phyloP scores from a whole-genome alignment of 2,329 filamentous ascomycete genomes.

The Calonectria pauciramosa region DNA sequence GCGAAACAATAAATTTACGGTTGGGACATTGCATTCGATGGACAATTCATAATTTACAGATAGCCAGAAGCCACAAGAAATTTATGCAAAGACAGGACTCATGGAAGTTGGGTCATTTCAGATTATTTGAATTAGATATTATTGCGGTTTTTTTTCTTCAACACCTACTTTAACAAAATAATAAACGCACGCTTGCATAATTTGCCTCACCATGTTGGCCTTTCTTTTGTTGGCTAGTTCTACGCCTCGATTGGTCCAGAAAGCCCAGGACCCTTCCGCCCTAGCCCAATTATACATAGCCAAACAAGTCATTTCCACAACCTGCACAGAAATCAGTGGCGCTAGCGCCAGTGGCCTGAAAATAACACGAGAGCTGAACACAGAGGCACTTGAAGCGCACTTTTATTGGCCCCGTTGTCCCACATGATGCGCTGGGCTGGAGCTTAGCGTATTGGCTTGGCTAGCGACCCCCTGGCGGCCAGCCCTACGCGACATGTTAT shows the following conservation, averaged over 20 bases:
- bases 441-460: not conserved
- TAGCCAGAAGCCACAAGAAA: too few relatives aligned
- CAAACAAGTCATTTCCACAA: not conserved
- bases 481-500: not conserved
- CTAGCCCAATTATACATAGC: not conserved
- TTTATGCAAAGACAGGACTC: too few relatives aligned
- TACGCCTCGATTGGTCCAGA: not conserved
- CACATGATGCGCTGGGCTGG: not conserved
- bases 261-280: not conserved
- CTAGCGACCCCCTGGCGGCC: not conserved
- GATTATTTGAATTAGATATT: too few relatives aligned
- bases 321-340: not conserved
- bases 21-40: too few relatives aligned
- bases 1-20: too few relatives aligned
- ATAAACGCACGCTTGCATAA: too few relatives aligned
- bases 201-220: too few relatives aligned
- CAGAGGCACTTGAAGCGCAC: not conserved
- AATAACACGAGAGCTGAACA: not conserved
- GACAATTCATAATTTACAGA: too few relatives aligned
- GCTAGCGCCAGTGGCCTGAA: not conserved
- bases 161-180: too few relatives aligned
- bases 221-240: too few relatives aligned
- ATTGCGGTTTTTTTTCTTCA: too few relatives aligned
- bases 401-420: not conserved
- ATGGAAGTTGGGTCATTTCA: too few relatives aligned